Percentiles rank a stretch among this genome's conserved stretches.
Conservation (phyloP, 2,329 filamentous ascomycete species). For the Colletotrichum sp. region DNA sequence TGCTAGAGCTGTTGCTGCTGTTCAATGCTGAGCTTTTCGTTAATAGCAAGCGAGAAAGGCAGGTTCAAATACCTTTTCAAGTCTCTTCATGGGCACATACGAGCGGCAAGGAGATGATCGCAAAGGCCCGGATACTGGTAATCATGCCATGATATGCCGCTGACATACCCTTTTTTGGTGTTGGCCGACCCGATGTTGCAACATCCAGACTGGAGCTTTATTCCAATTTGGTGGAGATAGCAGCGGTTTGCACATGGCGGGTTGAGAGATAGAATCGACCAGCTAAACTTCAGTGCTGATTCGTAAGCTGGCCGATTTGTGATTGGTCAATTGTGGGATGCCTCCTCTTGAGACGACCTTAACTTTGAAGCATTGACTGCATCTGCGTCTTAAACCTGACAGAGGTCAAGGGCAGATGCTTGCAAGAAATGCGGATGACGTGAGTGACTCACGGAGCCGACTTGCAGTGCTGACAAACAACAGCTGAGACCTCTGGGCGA, state of each 20-base stretch:
- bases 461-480: not conserved
- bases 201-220: not conserved
- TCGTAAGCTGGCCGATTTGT: not conserved
- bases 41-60: not conserved
- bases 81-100: not conserved
- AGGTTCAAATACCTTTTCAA: not conserved
- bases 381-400: not conserved
- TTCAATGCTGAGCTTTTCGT: not conserved
- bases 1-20: not conserved
- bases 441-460: not conserved
- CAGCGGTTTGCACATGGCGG: not conserved
- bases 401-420: not conserved
- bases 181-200: not conserved
- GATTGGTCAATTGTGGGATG: not conserved
- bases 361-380: not conserved
- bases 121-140: not conserved
- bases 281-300: not conserved
- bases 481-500: not conserved
- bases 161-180: not conserved
- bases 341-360: not conserved
- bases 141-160: not conserved
- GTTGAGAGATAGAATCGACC: not conserved
- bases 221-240: not conserved
- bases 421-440: not conserved
- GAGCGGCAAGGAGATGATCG: not conserved